Conservation (phyloP, 192 early-diverging fungal species). For the Entomortierella parvispora region DNA sequence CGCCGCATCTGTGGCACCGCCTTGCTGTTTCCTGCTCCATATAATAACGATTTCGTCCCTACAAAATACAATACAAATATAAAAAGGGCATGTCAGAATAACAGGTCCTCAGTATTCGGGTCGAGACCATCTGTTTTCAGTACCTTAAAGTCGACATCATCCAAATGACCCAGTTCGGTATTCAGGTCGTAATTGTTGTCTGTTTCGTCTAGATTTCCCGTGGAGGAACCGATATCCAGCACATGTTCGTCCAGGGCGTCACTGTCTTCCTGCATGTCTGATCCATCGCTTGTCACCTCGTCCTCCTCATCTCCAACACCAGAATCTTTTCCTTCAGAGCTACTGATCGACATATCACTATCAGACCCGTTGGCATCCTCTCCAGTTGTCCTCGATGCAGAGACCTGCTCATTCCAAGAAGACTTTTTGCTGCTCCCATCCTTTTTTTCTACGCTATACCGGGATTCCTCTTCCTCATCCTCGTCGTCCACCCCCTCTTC, state of each 20-base stretch:
- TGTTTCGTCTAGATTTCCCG: background rate
- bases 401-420: background rate
- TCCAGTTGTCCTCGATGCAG: background rate
- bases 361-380: background rate
- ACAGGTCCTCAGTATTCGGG: too few species aligned
- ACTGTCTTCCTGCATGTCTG: background rate
- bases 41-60: constrained; percentile 41
- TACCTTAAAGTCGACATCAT: constrained; percentile 40
- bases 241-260: constrained; percentile 23
- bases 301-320: background rate
- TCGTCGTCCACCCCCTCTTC: background rate
- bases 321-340: too few species aligned
- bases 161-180: constrained; percentile 29
- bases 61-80: background rate
- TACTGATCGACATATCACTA: too few species aligned
- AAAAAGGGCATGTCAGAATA: background rate
- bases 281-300: background rate
- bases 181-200: constrained; percentile 15
- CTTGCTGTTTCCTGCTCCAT: constrained; percentile 11
- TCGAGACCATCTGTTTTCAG: background rate
- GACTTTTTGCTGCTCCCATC: background rate
- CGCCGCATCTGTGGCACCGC: constrained; percentile 4
- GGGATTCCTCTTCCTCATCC: constrained; percentile 26
- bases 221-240: constrained; percentile 13
- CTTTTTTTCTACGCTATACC: constrained; percentile 32